phyloP scores from a whole-genome alignment of 2,329 filamentous ascomycete genomes.

The Colletotrichum sojae region DNA sequence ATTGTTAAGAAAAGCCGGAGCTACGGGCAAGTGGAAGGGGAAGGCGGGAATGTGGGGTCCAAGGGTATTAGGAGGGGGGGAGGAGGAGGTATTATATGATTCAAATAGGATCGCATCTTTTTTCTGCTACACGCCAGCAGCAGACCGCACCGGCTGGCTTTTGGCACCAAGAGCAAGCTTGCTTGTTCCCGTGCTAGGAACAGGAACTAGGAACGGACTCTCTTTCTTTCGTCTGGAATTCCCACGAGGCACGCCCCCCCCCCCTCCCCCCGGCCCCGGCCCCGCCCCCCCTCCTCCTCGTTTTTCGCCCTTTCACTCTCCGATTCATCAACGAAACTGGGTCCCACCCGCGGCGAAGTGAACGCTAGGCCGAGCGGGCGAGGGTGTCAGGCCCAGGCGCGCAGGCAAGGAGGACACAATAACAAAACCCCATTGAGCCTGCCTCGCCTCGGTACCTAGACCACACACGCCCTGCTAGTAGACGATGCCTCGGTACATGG shows the following conservation, averaged over 20 bases:
- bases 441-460: neutral
- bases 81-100: slow-evolving; percentile 36
- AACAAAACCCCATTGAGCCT: neutral
- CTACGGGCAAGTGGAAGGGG: slow-evolving; percentile 33
- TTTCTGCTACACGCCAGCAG: slow-evolving; percentile 25
- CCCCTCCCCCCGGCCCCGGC: slow-evolving; percentile 7
- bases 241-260: slow-evolving; percentile 36
- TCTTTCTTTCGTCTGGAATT: slow-evolving; percentile 40
- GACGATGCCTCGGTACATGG: slow-evolving; percentile 14
- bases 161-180: too few species aligned
- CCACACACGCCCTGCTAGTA: slow-evolving; percentile 15
- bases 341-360: slow-evolving; percentile 12
- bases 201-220: slow-evolving; percentile 35
- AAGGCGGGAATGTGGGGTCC: slow-evolving; percentile 28
- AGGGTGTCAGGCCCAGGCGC: neutral
- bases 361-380: slow-evolving; percentile 23
- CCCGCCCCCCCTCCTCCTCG: slow-evolving; percentile 23
- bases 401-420: too few species aligned
- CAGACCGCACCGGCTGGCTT: neutral
- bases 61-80: slow-evolving; percentile 4
- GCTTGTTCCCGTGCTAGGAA: neutral
- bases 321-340: slow-evolving; percentile 37
- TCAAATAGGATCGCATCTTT: slow-evolving; percentile 37
- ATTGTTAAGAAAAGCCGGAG: slow-evolving; percentile 34
- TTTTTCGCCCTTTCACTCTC: slow-evolving; percentile 17